Conservation (phyloP, 2,329 filamentous ascomycete species). For the Dactylella cylindrospora region DNA sequence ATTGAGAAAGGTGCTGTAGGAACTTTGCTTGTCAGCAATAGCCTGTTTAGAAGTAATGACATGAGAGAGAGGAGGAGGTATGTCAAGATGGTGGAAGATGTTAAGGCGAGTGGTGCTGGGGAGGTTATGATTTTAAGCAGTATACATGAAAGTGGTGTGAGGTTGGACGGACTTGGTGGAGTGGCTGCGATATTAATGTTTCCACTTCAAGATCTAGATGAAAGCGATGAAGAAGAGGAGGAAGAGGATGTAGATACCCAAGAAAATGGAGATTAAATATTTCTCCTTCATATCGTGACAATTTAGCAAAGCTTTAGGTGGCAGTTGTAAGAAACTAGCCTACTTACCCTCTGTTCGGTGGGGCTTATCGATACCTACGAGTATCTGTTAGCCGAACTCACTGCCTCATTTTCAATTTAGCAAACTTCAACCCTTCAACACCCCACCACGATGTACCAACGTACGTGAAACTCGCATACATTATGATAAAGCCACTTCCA, state of each 20-base stretch:
- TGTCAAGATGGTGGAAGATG: slow-evolving; percentile 81
- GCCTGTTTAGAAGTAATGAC: slow-evolving; percentile 80
- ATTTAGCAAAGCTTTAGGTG: too few relatives aligned
- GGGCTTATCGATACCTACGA: too few relatives aligned
- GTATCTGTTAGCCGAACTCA: too few relatives aligned
- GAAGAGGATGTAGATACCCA: slow-evolving; percentile 43
- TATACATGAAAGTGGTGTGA: slow-evolving; percentile 87
- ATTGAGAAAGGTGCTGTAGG: slow-evolving; percentile 87
- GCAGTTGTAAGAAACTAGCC: too few relatives aligned
- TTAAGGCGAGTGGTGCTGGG: slow-evolving; percentile 75
- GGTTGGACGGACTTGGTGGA: slow-evolving; percentile 78
- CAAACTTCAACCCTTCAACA: too few relatives aligned
- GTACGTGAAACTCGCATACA: too few relatives aligned
- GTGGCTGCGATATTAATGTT: slow-evolving; percentile 90
- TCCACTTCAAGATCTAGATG: slow-evolving; percentile 77
- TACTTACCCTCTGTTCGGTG: too few relatives aligned
- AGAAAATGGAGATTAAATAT: slow-evolving; percentile 32
- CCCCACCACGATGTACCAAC: too few relatives aligned
- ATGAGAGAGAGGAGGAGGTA: slow-evolving; percentile 75
- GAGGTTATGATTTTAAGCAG: slow-evolving; percentile 87
- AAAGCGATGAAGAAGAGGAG: slow-evolving; percentile 61
- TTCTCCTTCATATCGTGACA: too few relatives aligned
- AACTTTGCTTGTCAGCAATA: slow-evolving; percentile 81
- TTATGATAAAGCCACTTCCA: too few relatives aligned
- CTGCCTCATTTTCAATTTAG: too few relatives aligned